Evolutionary conservation across 1,284 basidiomycete genomes (phyloP).

Genomic region (Pascua sp.): DNA sequence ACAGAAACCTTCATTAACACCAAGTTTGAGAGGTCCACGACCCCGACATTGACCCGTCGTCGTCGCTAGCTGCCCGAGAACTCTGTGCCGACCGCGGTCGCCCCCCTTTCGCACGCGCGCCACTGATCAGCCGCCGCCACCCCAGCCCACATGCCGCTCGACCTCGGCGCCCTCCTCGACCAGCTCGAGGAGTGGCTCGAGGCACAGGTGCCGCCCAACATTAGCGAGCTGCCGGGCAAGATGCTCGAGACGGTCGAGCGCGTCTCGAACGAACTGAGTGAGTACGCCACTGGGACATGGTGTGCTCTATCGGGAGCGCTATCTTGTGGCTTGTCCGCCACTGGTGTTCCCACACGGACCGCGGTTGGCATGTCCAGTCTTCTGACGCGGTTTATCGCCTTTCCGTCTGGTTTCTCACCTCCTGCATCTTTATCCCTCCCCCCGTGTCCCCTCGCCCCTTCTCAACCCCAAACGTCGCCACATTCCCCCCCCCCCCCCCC

Average conservation of each 20-base stretch:
- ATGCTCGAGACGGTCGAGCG: slow-evolving; percentile 47
- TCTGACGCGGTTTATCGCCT: too few relatives aligned
- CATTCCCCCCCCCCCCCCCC: background rate
- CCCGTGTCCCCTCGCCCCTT: background rate
- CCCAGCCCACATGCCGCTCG: slow-evolving; percentile 29
- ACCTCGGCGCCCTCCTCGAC: slow-evolving; percentile 40
- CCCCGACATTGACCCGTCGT: too few relatives aligned
- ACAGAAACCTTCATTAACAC: background rate
- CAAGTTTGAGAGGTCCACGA: too few relatives aligned
- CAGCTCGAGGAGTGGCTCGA: slow-evolving; percentile 48
- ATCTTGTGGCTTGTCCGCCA: background rate
- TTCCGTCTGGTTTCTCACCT: background rate
- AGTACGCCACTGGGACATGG: too few relatives aligned
- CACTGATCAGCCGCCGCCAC: background rate
- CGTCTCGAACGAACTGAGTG: slow-evolving; percentile 44
- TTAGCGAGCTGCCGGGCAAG: slow-evolving; percentile 43
- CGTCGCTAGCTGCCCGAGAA: background rate
- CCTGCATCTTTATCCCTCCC: background rate
- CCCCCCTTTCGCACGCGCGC: background rate
- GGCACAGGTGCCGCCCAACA: slow-evolving; percentile 42
- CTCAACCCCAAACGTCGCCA: too few relatives aligned
- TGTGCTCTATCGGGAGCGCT: too few relatives aligned
- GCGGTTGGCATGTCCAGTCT: too few relatives aligned
- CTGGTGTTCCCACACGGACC: background rate
- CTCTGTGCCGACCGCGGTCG: background rate